phyloP scores from a whole-genome alignment of 306 rosid genomes.

The Gastrolobium bilobum region DNA sequence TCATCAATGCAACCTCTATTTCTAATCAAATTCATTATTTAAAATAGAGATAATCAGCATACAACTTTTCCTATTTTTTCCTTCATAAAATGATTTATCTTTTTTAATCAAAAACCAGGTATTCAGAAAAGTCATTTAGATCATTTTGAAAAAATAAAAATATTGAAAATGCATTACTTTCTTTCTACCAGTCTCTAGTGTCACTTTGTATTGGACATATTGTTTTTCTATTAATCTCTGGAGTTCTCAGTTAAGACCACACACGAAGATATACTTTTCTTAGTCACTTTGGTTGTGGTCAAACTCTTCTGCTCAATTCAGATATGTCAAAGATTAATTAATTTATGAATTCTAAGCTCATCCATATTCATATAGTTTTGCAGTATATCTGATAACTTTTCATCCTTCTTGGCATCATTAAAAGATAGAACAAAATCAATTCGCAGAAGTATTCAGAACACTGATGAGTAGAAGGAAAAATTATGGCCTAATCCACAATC shows the following conservation, averaged over 20 bases:
- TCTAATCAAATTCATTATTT: background rate
- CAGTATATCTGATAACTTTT: constrained; percentile 30
- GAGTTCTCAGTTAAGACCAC: constrained; percentile 3
- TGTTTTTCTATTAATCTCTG: background rate
- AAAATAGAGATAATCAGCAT: background rate
- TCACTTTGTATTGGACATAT: constrained; percentile 8
- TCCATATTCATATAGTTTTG: constrained; percentile 16
- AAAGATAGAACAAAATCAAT: constrained; percentile 1
- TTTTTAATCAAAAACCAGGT: background rate
- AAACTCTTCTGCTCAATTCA: constrained; percentile 16
- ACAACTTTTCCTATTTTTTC: background rate
- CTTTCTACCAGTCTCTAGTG: background rate
- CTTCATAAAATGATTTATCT: no score
- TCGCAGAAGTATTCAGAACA: background rate
- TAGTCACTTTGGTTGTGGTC: background rate
- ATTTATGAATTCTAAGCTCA: background rate
- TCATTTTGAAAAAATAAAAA: constrained; percentile 10
- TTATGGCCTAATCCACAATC: background rate
- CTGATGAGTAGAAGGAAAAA: background rate
- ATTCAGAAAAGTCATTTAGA: background rate
- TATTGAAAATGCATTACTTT: constrained; percentile 19
- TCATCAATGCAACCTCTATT: background rate
- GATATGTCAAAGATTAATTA: constrained; percentile 18
- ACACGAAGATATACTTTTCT: background rate
- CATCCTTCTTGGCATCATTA: constrained; percentile 17